Evolutionary conservation across 2,329 filamentous ascomycete species (phyloP), one percentile per base, ranked within the genome.

Genomic region (Talaromyces islandicus): DNA sequence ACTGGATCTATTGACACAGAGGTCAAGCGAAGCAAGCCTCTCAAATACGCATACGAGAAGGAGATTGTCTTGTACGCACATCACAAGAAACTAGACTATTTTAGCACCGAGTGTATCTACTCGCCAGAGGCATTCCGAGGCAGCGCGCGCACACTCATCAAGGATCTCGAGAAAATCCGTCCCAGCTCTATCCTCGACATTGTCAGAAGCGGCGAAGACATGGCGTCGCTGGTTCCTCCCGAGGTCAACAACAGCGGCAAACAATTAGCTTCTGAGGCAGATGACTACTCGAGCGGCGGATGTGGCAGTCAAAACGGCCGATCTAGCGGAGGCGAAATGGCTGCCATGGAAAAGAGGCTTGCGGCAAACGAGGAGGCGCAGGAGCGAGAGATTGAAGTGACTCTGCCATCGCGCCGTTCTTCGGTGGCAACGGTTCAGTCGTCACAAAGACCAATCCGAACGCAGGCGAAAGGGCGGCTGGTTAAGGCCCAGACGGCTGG

Each of bases 41-140:
- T 99, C 52, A 97, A 99, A 75, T 99, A 97, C 73, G 92, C 93
- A 1, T 99, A 97, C 71, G 94, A 99, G 73, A 99, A 99, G 78
- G 94, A 99, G 73, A 99, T 99, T 66, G 94, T 99, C 19, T 82
- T 99, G 6, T 99, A 99, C 72, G 94, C 94, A 5, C 91, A 97
- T 71, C 92, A 99, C 79, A 96, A 94, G 76, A 92, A 92, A 74
- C 81, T 99, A 64, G 92, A 97, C 72, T 99, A 99, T 77, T 99
- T 99, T 77, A 96, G 88, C 69, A 99, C 94, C 0, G 94, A 99
- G 77, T 99, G 94, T 80, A 92, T 99, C 62, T 99, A 99, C 79
- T 96, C 91, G 58, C 94, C 94, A 0, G 94, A 99, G 75, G 94
- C 94, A 2, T 99, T 99, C 71, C 84, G 94, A 61, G 94, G 94